Base-by-base conservation (phyloP, 805 yeast genomes). In the Myxozyma neotropica region DNA sequence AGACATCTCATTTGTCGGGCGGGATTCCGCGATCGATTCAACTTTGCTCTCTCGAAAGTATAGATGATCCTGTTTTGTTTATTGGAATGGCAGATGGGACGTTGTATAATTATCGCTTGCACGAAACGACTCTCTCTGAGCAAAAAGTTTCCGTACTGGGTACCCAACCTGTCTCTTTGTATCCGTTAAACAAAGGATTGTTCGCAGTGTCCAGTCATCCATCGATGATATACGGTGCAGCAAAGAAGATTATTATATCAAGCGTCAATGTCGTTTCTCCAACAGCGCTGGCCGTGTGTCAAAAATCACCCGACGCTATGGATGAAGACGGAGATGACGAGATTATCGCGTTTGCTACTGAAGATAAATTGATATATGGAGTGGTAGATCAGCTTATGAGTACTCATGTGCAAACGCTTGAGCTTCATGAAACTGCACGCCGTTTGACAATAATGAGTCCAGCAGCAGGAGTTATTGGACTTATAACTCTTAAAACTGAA, bases 51-150 rank as follows among this genome's bases (percentile, higher is more conserved):
- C 58, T 63, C 10, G 59, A 61, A 23, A 27, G 57, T 13, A 40
- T 63, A n/a, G 36, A 12, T 4, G 19, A 10, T 7, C 64, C 64
- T 29, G 49, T 56, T 10, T 52, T 63, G 15, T 46, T 57, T 27
- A 43, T 57, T 33, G 65, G 65, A 5, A 61, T 57, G 65, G 66
- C 62, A 5, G 66, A 63, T 23, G 66, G 66, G 1, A 57, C 65
- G 3, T 21, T 63, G 13, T 48, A 63, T 53, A 57, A 39, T 27
- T 63, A 40, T 38, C 38, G 13, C 24, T 24, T 63, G 3, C 46
- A 42, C 4, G 46, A 42, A 7, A 45, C 35, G 21, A 43, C 39
- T n/a, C 35, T 52, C n/a, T 31, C 43, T n/a, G 66, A 61, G 3
- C 57, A 50, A 10, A 63, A 63, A 45, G 7, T 35, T 10, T 53